Base-by-base conservation (phyloP, 805 yeast species). In the Starmerella riodocensis region DNA sequence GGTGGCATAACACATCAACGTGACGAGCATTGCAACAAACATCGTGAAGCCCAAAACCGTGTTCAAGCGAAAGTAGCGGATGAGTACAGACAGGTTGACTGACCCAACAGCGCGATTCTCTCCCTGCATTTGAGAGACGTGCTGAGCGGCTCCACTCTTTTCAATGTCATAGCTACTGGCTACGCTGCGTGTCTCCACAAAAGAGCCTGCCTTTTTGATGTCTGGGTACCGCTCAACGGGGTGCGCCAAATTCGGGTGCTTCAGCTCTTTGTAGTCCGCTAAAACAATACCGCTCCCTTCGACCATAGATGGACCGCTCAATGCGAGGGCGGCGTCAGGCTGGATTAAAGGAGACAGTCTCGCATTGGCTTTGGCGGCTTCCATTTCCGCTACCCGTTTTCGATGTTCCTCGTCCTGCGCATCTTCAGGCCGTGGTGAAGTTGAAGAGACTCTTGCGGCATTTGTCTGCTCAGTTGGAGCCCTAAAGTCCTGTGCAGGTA, bases 1-100 rank as follows among this genome's bases (percentile, higher is more conserved):
- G 71, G 60, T 60, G 20, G 77, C 75, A 21, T 70, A 62, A 9
- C 39, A 26, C 34, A 42, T 37, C 12, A 34, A 37, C 3, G 33
- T 16, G 0, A 45, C 1, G 8, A 31, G 4, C 12, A 39, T 14
- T 2, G 20, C 14, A 5, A 25, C 13, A 22, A 36, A 32, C 1
- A 36, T 26, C 2, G 22, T 2, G 5, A 37, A 13, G 11, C 49
- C 49, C 17, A 14, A 19, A 7, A 25, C 22, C 3, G 23, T 34
- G 35, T 44, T 24, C 22, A 44, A 19, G 6, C 42, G 32, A 26
- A 44, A 44, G 29, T 44, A 44, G 12, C 45, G 36, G 6, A 44
- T 22, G 3, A 44, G 27, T 3, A 44, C 45, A 13, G 28, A 29
- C 4, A 26, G 2, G 14, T 34, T 29, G 3, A 44, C 47, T 4